Percentiles rank a stretch among this genome's conserved stretches.
phyloP scores from a whole-genome alignment of 768 basidiomycete species.

The Tylopilus vinaceipallidus region DNA sequence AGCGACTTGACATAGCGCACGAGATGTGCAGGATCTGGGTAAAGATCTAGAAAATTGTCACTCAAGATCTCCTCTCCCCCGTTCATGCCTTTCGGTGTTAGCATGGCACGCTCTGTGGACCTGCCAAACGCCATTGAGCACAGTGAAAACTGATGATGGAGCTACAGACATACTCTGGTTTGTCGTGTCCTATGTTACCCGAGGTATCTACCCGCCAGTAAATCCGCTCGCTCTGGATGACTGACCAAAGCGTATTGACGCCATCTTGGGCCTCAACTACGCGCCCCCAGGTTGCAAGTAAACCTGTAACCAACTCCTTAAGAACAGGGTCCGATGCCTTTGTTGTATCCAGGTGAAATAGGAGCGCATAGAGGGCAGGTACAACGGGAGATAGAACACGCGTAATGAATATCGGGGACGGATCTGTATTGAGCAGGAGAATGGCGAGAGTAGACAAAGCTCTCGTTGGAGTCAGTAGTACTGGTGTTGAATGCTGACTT shows the following conservation, averaged over 20 bases:
- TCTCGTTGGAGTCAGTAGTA: constrained; percentile 31
- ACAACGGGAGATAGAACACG: constrained; percentile 67
- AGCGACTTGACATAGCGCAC: constrained; percentile 63
- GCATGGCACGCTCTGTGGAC: constrained; percentile 38
- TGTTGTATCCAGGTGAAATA: constrained; percentile 48
- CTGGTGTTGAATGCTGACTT: not conserved
- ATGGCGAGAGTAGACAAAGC: constrained; percentile 52
- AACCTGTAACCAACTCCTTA: constrained; percentile 54
- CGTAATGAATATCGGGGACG: constrained; percentile 66
- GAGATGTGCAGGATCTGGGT: constrained; percentile 74
- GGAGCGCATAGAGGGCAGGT: constrained; percentile 62
- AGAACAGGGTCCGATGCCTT: constrained; percentile 66
- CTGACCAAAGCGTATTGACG: constrained; percentile 52
- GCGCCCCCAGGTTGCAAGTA: constrained; percentile 76
- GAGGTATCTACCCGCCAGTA: constrained; percentile 58
- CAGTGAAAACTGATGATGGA: not conserved
- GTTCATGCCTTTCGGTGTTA: constrained; percentile 51
- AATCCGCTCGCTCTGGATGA: constrained; percentile 49
- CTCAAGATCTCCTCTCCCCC: constrained; percentile 39
- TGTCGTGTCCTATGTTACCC: constrained; percentile 43
- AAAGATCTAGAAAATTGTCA: constrained; percentile 59
- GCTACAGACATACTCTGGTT: constrained; percentile 41
- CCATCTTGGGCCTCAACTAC: constrained; percentile 55
- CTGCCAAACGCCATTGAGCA: constrained; percentile 1
- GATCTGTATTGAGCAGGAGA: constrained; percentile 74